phyloP scores from a whole-genome alignment of 495 filamentous ascomycete species.

The Aspergillus sclerotioniger region DNA sequence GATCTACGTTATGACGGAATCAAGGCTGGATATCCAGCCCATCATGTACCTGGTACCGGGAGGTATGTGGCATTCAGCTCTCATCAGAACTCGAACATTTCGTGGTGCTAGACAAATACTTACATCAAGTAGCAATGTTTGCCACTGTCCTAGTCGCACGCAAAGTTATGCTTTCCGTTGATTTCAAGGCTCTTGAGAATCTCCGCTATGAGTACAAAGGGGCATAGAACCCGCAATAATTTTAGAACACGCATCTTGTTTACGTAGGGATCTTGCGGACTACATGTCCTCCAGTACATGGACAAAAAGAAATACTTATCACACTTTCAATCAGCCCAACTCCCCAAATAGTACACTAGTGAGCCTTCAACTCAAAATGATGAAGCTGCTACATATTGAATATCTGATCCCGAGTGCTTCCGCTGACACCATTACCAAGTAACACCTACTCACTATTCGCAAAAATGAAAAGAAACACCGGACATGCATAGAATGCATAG shows the following conservation, averaged over 20 bases:
- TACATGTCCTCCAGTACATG: background rate
- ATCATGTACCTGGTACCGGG: slow-evolving; percentile 36
- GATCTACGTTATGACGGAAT: slow-evolving; percentile 17
- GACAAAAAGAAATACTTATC: too few species aligned
- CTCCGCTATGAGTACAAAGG: slow-evolving; percentile 54
- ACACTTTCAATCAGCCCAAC: background rate
- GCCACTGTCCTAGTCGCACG: slow-evolving; percentile 34
- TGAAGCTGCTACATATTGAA: background rate
- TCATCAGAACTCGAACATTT: background rate
- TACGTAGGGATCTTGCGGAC: background rate
- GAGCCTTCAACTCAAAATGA: background rate
- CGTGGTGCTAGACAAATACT: background rate
- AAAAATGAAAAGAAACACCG: background rate
- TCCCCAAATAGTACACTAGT: slow-evolving; percentile 1
- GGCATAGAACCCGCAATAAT: slow-evolving; percentile 27
- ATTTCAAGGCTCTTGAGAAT: slow-evolving; percentile 43
- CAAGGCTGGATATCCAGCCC: slow-evolving; percentile 18
- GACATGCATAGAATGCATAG: background rate
- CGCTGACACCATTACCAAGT: background rate
- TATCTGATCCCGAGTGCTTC: background rate
- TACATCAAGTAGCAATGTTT: slow-evolving; percentile 35
- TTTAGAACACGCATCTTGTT: background rate
- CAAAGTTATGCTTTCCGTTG: slow-evolving; percentile 43
- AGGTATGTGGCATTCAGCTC: slow-evolving; percentile 26
- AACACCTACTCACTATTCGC: background rate